Evolutionary conservation across 805 yeast genomes (phyloP), one percentile per base, ranked within the genome.

Genomic region (Yamadazyma sp.): DNA sequence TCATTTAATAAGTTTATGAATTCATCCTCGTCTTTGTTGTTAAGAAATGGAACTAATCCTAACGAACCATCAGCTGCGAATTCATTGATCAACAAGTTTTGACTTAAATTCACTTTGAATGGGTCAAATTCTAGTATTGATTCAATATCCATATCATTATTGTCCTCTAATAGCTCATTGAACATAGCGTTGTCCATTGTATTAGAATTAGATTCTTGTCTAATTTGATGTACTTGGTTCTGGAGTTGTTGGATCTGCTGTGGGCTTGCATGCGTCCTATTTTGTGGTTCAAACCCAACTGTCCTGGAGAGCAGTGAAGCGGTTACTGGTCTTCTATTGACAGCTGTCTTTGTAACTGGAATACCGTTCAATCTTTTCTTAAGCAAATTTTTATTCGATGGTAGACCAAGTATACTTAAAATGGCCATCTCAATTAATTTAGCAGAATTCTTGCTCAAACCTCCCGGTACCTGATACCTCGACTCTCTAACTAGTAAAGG

Each of bases 21-120:
- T 12, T 34, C 38, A 18, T 33, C 36, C 12, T 38, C 40, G 19
- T 40, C 38, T 4, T 26, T 15, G 23, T 31, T 27, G 35, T 76
- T 82, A 38, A 83, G 57, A 48, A 82, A 70, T 7, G 83, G 83
- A 2, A 85, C 87, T 36, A 84, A 60, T 1, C 91, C 91, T 26
- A 83, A 59, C 0, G 91, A 84, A 1, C 87, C 91, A 59, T 84
- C 93, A 3, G 86, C 86, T n/a, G 82, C 84, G 55, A 80, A 82
- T 39, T 81, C 87, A 37, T 56, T 47, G 42, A 50, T 50, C 57
- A 58, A 35, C 22, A 52, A 28, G 13, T 55, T 53, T 27, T 50
- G 55, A 36, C 53, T 48, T 15, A 61, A 40, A 40, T 57, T 55
- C 23, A 56, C 58, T 27, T 60, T 58, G 39, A 63, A 62, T 9